Evolutionary conservation across 768 basidiomycete genomes (phyloP).

Genomic region (Pleurotus pulmonarius): DNA sequence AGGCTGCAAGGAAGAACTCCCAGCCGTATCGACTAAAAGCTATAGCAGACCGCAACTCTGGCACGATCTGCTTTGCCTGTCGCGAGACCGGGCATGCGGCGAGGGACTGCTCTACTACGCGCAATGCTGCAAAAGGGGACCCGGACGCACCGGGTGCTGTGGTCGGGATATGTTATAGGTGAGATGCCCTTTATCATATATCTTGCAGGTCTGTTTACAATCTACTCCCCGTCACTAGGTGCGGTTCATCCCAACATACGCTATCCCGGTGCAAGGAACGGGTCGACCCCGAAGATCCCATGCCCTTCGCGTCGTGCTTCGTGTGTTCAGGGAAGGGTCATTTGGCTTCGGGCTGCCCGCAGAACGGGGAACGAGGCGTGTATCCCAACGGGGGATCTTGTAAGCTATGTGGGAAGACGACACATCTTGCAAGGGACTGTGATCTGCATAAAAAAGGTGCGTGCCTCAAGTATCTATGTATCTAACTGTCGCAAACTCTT

Average conservation of each 20-base stretch:
- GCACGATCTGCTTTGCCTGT: conserved; percentile 84
- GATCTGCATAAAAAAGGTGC: conserved; percentile 55
- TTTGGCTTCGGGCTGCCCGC: conserved; percentile 77
- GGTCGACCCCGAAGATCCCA: conserved; percentile 55
- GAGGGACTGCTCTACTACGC: conserved; percentile 65
- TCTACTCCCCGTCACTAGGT: conserved; percentile 39
- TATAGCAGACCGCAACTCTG: conserved; percentile 47
- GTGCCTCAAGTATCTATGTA: conserved; percentile 6
- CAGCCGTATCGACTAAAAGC: conserved; percentile 69
- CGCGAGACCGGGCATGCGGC: conserved; percentile 81
- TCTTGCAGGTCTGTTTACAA: background rate
- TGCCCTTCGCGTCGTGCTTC: conserved; percentile 91
- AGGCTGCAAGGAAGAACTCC: conserved; percentile 19
- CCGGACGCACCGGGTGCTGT: conserved; percentile 15
- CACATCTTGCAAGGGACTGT: conserved; percentile 86
- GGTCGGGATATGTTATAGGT: conserved; percentile 74
- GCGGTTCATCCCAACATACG: conserved; percentile 75
- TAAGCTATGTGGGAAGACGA: conserved; percentile 82
- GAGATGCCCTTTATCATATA: conserved; percentile 15
- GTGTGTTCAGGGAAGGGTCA: conserved; percentile 85
- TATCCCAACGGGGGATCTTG: conserved; percentile 92
- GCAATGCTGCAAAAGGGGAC: conserved; percentile 15
- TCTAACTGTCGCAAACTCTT: background rate
- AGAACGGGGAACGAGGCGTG: conserved; percentile 76
- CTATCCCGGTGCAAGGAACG: conserved; percentile 75